Percentiles rank a stretch among this genome's conserved stretches.
Conservation (phyloP, 768 basidiomycete genomes). For the Mycena vitilis region DNA sequence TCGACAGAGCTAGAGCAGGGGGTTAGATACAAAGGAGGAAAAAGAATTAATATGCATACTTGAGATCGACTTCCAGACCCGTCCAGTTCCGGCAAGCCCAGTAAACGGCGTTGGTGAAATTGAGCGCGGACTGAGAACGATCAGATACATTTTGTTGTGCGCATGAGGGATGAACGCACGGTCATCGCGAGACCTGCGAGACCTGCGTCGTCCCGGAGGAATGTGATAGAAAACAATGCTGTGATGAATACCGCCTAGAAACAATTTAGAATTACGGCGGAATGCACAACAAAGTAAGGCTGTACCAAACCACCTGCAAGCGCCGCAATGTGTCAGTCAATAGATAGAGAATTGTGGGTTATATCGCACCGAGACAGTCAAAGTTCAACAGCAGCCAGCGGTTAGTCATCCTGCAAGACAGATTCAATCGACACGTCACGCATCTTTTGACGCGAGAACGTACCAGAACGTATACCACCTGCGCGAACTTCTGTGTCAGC, state of each 20-base stretch:
- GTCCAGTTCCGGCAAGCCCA: constrained; percentile 43
- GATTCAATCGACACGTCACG: constrained; percentile 50
- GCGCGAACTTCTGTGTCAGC: no score
- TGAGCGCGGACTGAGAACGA: constrained; percentile 47
- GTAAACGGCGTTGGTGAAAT: constrained; percentile 39
- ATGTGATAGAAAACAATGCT: constrained; percentile 67
- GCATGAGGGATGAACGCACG: constrained; percentile 5
- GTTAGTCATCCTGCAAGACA: constrained; percentile 65
- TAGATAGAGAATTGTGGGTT: no score
- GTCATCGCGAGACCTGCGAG: constrained; percentile 68
- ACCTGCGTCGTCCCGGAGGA: constrained; percentile 53
- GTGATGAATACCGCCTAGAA: constrained; percentile 64
- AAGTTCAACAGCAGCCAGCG: constrained; percentile 28
- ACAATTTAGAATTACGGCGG: neutral
- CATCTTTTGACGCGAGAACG: constrained; percentile 40
- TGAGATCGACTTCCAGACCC: constrained; percentile 66
- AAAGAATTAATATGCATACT: constrained; percentile 48
- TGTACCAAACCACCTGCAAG: constrained; percentile 27
- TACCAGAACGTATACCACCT: constrained; percentile 69
- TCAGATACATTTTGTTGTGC: neutral
- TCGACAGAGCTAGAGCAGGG: constrained; percentile 76
- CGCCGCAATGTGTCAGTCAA: neutral
- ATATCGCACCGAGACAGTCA: constrained; percentile 26
- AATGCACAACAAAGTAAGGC: neutral
- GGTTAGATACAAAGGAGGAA: neutral